Base-by-base conservation (phyloP, 2,329 filamentous ascomycete species). In the Xenoacremonium recifei region DNA sequence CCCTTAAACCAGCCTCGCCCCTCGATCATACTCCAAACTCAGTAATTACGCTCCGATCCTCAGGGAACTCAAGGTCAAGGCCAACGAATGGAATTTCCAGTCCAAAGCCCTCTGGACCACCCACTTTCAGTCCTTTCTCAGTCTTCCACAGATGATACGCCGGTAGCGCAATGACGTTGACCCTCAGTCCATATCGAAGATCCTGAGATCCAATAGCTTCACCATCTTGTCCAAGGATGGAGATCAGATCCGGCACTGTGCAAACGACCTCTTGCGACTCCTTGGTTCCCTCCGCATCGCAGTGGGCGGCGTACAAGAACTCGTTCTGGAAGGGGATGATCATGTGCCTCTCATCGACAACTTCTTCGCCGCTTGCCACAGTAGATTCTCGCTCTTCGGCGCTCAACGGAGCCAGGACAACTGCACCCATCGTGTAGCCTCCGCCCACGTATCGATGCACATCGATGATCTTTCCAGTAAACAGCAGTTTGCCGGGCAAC, bases 241-340 rank as follows among this genome's bases (percentile, higher is more conserved):
- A 66, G 2, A 67, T 67, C 0, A 67, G 51, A 10, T 67, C 60
- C 0, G 65, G 65, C 0, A 67, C 63, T 0, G 64, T 67, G 42
- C 63, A 65, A 0, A 66, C 53, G 2, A 67, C 53, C 17, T 64
- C 42, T 6, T 58, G 58, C 0, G 55, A 58, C 0, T 48, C 47
- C 5, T 63, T 57, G 2, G 60, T 58, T 1, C 61, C 63, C 2
- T 57, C 49, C 1, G 54, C 43, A 31, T 68, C 63, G 11, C 58
- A 55, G 7, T 62, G 52, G 0, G 62, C 62, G 0, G 68, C 69
- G 20, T 65, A 69, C 0, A 71, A 50, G 20, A 61, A 68, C 41
- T 71, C 68, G 40, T 71, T 71, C 44, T 71, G 64, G 49, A 71
- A 71, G 0, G 68, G 67, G 3, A 70, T 67, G 2, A 61, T 43